Conservation (phyloP, 2,329 filamentous ascomycete species). For the Xylaria sp. region DNA sequence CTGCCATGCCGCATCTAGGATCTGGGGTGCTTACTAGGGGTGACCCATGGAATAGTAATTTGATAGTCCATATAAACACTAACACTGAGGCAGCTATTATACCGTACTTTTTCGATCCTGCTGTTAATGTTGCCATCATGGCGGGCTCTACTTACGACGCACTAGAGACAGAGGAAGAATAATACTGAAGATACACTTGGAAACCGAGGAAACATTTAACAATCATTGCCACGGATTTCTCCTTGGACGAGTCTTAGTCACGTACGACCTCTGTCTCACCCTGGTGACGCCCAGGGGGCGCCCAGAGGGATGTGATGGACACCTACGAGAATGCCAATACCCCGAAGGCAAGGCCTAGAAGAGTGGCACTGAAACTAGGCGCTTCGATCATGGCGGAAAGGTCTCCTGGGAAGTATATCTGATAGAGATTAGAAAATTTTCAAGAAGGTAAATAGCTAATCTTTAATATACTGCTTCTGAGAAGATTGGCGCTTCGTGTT, state of each 20-base stretch:
- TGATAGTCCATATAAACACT: constrained; percentile 4
- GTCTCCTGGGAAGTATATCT: not conserved
- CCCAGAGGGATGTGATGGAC: not conserved
- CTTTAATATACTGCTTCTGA: not conserved
- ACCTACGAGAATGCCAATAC: not conserved
- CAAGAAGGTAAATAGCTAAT: not conserved
- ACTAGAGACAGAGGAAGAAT: not conserved
- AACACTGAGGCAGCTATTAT: constrained; percentile 3
- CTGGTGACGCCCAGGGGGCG: not conserved
- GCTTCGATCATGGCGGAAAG: not conserved
- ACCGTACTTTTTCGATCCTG: constrained; percentile 1
- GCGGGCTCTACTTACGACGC: not conserved
- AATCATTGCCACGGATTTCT: not conserved
- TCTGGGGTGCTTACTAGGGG: not conserved
- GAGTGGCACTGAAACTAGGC: not conserved
- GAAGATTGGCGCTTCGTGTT: not conserved
- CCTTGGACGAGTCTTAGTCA: constrained; percentile 1
- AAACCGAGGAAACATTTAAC: not conserved
- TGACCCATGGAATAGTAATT: not conserved
- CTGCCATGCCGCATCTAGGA: not conserved
- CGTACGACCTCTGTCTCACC: constrained; percentile 1
- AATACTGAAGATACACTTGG: not conserved
- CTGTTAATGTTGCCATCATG: constrained; percentile 2
- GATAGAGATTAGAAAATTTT: not conserved
- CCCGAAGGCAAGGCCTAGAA: not conserved